Evolutionary conservation across 2,329 filamentous ascomycete species (phyloP).

Genomic region (Sarocladium strictum): DNA sequence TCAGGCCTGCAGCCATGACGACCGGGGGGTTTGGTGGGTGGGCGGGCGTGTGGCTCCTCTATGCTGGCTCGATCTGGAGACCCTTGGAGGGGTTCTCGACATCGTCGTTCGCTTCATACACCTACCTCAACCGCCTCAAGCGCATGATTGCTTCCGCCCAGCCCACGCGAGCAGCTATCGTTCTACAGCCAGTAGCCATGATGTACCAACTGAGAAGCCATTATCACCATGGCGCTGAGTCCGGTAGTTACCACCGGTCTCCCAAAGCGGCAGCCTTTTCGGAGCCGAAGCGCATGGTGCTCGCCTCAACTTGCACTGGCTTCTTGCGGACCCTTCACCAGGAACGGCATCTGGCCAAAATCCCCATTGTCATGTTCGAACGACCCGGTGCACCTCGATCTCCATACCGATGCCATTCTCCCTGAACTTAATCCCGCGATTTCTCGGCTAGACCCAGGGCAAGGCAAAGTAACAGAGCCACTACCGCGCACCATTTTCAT

Average conservation of each 20-base stretch:
- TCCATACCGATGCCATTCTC: not conserved
- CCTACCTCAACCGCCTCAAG: not conserved
- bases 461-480: not conserved
- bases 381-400: not conserved
- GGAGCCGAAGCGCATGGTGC: not conserved
- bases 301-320: not conserved
- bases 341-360: not conserved
- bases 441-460: not conserved
- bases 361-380: not conserved
- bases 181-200: not conserved
- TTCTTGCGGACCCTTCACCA: not conserved
- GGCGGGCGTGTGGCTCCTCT: not conserved
- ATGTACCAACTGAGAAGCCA: not conserved
- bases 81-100: slow-evolving; percentile 14
- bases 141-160: not conserved
- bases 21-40: not conserved
- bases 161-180: not conserved
- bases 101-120: slow-evolving; percentile 16
- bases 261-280: not conserved
- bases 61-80: slow-evolving; percentile 21
- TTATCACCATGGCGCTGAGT: not conserved
- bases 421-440: not conserved
- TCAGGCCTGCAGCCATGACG: not conserved
- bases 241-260: too few species aligned
- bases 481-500: not conserved